Conservation (phyloP, 163 green algal species). For the Coccomyxa subellipsoidea region DNA sequence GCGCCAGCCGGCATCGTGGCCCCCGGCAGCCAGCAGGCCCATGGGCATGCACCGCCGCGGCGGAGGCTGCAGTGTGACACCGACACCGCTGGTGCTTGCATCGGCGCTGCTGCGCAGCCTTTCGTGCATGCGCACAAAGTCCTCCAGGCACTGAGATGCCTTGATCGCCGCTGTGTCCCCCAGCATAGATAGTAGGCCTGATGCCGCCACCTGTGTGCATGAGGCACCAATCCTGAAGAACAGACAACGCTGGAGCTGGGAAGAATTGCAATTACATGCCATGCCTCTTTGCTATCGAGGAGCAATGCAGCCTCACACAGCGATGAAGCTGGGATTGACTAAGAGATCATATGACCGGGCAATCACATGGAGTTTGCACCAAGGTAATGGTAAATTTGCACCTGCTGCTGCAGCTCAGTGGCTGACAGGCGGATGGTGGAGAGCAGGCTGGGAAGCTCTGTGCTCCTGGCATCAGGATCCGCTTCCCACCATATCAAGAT, state of each 20-base stretch:
- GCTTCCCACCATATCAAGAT: background rate
- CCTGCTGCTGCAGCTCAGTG: background rate
- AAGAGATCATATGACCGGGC: no score
- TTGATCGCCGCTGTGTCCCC: background rate
- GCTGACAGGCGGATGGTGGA: background rate
- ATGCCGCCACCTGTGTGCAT: background rate
- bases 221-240: no score
- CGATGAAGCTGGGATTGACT: no score
- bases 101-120: background rate
- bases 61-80: background rate
- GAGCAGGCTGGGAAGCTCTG: background rate
- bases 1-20: conserved; percentile 20
- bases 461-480: background rate
- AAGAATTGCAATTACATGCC: no score
- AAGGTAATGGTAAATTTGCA: no score
- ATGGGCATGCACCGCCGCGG: background rate
- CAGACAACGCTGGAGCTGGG: no score
- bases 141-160: background rate
- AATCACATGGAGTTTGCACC: no score
- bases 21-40: conserved; percentile 12
- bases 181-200: background rate
- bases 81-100: background rate
- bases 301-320: no score
- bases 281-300: no score
- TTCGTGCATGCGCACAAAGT: background rate